phyloP scores from a whole-genome alignment of 257 asterid species.

The Petunia secreta region DNA sequence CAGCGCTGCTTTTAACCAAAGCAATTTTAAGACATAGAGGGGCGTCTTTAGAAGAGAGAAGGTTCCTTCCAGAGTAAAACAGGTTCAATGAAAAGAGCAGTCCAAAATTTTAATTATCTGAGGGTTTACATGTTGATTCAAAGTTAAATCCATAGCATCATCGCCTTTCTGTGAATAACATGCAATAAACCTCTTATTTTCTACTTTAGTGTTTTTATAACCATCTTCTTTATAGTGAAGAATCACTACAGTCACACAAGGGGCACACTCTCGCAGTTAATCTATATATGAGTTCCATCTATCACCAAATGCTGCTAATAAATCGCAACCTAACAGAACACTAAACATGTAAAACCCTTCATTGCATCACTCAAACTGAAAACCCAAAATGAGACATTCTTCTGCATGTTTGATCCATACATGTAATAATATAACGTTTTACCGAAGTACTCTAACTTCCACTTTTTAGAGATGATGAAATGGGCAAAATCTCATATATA shows the following conservation, averaged over 20 bases:
- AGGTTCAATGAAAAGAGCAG: background rate
- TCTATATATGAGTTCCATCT: background rate
- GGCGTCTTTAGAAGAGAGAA: constrained; percentile 5
- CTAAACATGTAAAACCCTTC: background rate
- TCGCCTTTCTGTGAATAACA: background rate
- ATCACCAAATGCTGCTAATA: background rate
- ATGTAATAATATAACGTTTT: no score
- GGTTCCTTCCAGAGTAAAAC: constrained; percentile 2
- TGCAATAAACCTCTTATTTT: background rate
- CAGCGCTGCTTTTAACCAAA: background rate
- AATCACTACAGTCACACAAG: background rate
- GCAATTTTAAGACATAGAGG: background rate
- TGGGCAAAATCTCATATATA: background rate
- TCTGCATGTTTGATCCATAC: no score
- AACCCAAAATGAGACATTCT: no score
- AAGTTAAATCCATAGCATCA: background rate
- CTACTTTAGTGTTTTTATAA: no score
- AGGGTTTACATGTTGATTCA: background rate
- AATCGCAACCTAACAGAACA: background rate
- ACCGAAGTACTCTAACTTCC: background rate
- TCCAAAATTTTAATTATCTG: background rate
- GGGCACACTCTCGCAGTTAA: background rate
- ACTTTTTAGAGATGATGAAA: background rate
- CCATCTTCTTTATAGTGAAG: background rate
- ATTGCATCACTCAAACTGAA: no score